Base-by-base conservation (phyloP, 345 rosid species). In the Dimocarpus longan region DNA sequence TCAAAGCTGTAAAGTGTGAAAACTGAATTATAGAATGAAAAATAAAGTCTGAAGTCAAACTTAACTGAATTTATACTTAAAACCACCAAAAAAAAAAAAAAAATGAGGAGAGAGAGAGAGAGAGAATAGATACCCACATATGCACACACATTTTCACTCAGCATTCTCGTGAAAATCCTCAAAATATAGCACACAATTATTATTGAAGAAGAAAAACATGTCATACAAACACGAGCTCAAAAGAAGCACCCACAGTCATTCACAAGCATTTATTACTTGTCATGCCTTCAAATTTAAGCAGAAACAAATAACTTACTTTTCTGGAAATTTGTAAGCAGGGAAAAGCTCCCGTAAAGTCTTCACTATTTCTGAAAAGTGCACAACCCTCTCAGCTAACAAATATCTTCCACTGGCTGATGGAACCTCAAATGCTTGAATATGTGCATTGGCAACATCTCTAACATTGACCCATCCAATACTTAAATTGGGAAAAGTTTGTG, bases 381-480 rank as follows among this genome's bases (percentile, higher is more conserved):
- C 91, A 82, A 91, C 90, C 79, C 87, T 92, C 85, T 93, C 97
- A 54, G 90, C 97, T 85, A 93, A 77, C 84, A 93, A 92, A 76
- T 93, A 86, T 87, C 99, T 89, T 76, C 99, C 97, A 77, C 76
- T 88, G 26, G 98, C 97, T 48, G 86, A 84, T 59, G 95, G 90
- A 83, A 86, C 84, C 85, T 95, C 98, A 78, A 91, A 90, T 67
- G 99, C 99, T 81, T 87, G 92, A 74, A 95, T 89, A 26, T 95
- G 99, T 16, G 97, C 98, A 78, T 84, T 85, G 0, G 98, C 98
- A 71, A 95, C 97, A 84, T 95, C 97, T 83, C 87, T 90, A 39
- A 95, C 96, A 72, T 93, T 91, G 8, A 95, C 87, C 96, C 98
- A 95, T 73, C 99, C 97, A 62, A 95, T 86, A 44, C 88, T 85